Base-by-base conservation (phyloP, 208 protist species). In the Trypanosoma cruzi region DNA sequence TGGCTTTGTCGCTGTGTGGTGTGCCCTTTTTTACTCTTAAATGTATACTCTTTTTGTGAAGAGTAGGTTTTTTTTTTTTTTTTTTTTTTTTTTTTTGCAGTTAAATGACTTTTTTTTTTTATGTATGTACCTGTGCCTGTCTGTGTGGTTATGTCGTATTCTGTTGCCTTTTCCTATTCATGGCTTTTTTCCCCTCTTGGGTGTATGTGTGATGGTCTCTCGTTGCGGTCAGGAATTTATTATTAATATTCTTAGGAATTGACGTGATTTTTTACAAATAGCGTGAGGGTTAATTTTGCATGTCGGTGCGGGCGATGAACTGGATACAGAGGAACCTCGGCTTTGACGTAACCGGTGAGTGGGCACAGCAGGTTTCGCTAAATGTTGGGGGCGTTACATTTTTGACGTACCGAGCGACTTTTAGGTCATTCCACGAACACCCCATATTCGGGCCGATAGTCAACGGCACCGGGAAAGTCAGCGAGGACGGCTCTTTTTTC, bases 321-420 rank as follows among this genome's bases (percentile, higher is more conserved):
- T 64, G 76, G 72, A 34, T 68, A 67, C 60, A 79, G 70, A 34
- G 50, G 54, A 71, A 58, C 36, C 69, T 80, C 26, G 73, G 70
- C 26, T 20, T 85, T 29, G 81, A 90, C 52, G 65, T 81, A 20
- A 86, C 69, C 6, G 79, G 74, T 3, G 79, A 88, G 53, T 84
- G 71, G 79, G 53, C 53, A 20, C 72, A 80, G 42, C 70, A 73
- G 53, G 34, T 94, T 24, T 62, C 73, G 59, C 71, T 91, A 49
- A 94, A 86, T 71, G 84, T 90, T 32, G 85, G 88, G 37, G 88
- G 88, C 10, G 64, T 79, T n/a, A 42, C 77, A 32, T 91, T 84
- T 75, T 63, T 80, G 24, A 84, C 81, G 11, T 59, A 68, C 7
- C 73, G 75, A 11, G 63, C 75, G 42, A 82, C 75, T 13, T 71